Percentiles rank a stretch among this genome's conserved stretches.
Conservation (phyloP, 768 basidiomycete genomes). For the Termitomyces bulborhizus region DNA sequence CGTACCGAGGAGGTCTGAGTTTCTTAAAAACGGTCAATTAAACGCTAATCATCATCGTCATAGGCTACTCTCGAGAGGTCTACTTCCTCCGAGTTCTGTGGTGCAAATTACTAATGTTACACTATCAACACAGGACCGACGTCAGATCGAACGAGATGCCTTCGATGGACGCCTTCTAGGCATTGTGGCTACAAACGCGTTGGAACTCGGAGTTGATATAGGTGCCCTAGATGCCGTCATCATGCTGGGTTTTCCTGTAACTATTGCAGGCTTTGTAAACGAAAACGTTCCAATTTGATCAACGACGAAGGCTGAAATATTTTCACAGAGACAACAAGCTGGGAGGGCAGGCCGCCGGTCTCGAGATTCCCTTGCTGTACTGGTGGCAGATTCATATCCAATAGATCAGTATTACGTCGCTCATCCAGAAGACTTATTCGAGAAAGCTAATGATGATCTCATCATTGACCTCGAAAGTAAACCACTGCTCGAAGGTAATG, state of each 20-base stretch:
- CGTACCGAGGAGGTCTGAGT: constrained; percentile 71
- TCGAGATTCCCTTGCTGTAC: constrained; percentile 71
- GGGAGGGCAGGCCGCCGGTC: constrained; percentile 81
- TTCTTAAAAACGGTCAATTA: neutral
- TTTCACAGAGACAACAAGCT: constrained; percentile 73
- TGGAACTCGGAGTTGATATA: constrained; percentile 90
- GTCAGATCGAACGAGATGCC: constrained; percentile 79
- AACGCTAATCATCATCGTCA: neutral
- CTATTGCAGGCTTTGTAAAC: constrained; percentile 74
- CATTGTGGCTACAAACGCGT: constrained; percentile 84
- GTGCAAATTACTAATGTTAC: neutral
- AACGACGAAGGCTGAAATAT: neutral
- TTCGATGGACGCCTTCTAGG: constrained; percentile 81
- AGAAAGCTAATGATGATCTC: constrained; percentile 54
- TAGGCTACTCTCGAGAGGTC: constrained; percentile 73
- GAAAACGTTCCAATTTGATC: neutral
- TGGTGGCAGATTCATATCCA: constrained; percentile 63
- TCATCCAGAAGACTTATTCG: constrained; percentile 66
- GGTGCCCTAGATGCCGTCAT: constrained; percentile 85
- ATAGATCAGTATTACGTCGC: constrained; percentile 71
- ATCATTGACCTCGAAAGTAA: constrained; percentile 68
- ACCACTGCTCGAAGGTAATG: constrained; percentile 58
- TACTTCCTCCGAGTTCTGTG: neutral
- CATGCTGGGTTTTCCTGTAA: constrained; percentile 80
- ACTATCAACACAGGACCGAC: constrained; percentile 53